phyloP scores from a whole-genome alignment of 345 rosid genomes.

The Eutrema yunnanense region DNA sequence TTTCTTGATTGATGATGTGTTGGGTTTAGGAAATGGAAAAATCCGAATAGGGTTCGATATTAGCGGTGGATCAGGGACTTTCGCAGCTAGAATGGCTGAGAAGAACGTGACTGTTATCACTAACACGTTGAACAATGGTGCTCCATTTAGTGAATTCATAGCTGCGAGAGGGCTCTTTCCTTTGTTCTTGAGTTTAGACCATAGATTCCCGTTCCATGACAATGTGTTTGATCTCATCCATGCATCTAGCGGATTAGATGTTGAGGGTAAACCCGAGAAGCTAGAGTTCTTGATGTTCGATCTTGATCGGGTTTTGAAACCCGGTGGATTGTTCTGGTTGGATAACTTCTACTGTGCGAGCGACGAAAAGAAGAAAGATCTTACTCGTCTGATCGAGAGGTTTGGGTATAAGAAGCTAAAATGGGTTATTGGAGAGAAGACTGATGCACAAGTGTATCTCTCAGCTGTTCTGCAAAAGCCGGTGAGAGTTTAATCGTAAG shows the following conservation, averaged over 20 bases:
- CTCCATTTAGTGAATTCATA: slow-evolving; percentile 73
- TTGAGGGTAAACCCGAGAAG: slow-evolving; percentile 60
- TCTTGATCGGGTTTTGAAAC: slow-evolving; percentile 71
- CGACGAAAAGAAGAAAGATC: slow-evolving; percentile 60
- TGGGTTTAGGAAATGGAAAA: slow-evolving; percentile 62
- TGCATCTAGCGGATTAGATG: slow-evolving; percentile 64
- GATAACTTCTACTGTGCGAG: slow-evolving; percentile 66
- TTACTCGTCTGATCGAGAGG: slow-evolving; percentile 75
- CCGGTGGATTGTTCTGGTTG: slow-evolving; percentile 86
- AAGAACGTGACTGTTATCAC: slow-evolving; percentile 77
- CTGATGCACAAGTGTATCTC: slow-evolving; percentile 54
- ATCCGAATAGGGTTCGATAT: slow-evolving; percentile 79
- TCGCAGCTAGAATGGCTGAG: slow-evolving; percentile 95
- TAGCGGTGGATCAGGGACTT: slow-evolving; percentile 84
- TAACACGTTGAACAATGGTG: slow-evolving; percentile 62
- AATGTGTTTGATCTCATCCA: slow-evolving; percentile 78
- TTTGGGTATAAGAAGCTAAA: slow-evolving; percentile 91
- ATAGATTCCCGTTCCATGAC: slow-evolving; percentile 85
- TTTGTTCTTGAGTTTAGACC: slow-evolving; percentile 76
- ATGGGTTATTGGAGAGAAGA: slow-evolving; percentile 90
- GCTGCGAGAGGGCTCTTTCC: slow-evolving; percentile 91
- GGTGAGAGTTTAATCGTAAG: slow-evolving; percentile 40
- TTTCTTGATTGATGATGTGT: slow-evolving; percentile 73
- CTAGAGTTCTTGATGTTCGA: slow-evolving; percentile 97
- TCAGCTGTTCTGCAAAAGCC: slow-evolving; percentile 97